Evolutionary conservation across 1,284 basidiomycete species (phyloP).

Genomic region (Fomitopsis betulina): DNA sequence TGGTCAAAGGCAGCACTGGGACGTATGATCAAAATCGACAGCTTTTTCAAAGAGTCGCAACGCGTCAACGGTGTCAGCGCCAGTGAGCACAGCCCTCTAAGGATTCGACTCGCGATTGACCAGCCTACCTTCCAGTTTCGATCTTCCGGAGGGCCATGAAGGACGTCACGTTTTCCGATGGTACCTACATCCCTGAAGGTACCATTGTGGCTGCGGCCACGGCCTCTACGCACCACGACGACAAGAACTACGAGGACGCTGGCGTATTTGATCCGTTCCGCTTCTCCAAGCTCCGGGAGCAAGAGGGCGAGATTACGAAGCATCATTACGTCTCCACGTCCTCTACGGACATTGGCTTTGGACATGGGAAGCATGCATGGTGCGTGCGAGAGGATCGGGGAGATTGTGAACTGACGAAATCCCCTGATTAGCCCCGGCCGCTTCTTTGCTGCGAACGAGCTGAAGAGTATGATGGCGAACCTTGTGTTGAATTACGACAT

Average conservation of each 20-base stretch:
- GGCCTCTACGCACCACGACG: conserved; percentile 34
- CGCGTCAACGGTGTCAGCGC: conserved; percentile 30
- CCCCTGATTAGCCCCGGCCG: conserved; percentile 32
- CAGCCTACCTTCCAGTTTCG: conserved; percentile 3
- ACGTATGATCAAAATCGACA: conserved; percentile 47
- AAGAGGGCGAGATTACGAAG: conserved; percentile 12
- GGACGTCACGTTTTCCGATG: conserved; percentile 37
- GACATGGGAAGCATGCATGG: conserved; percentile 24
- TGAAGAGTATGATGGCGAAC: conserved; percentile 42
- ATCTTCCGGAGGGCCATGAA: conserved; percentile 24
- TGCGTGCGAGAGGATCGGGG: conserved; percentile 2
- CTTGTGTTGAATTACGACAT: conserved; percentile 43
- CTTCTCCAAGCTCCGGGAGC: conserved; percentile 35
- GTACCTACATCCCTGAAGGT: conserved; percentile 37
- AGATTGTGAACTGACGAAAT: not conserved
- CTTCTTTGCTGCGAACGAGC: conserved; percentile 41
- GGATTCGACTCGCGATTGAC: not conserved
- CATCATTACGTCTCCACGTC: conserved; percentile 22
- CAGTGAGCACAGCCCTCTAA: conserved; percentile 11
- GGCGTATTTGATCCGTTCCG: conserved; percentile 38
- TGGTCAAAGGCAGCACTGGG: conserved; percentile 41
- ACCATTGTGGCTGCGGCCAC: conserved; percentile 36
- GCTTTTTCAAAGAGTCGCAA: conserved; percentile 46
- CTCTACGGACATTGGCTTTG: conserved; percentile 21
- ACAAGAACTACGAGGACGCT: conserved; percentile 34